Conservation (phyloP, 306 rosid species). For the Prunus mume region DNA sequence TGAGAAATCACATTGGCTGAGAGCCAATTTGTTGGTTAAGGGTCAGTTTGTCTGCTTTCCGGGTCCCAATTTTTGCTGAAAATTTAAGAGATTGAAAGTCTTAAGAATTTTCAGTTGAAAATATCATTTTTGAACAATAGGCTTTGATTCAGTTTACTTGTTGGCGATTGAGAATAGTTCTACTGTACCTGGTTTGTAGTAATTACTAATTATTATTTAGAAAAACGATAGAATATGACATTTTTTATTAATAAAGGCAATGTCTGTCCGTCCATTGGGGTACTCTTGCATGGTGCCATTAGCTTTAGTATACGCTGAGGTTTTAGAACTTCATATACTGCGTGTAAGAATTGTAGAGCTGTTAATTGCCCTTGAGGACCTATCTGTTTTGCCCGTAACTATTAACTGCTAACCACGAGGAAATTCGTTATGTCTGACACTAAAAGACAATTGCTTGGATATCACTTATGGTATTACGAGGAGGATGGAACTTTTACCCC, state of each 20-base stretch:
- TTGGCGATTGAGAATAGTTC: neutral
- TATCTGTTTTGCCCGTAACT: neutral
- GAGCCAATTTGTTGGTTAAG: neutral
- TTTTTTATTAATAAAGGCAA: neutral
- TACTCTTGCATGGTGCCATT: neutral
- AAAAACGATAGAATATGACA: neutral
- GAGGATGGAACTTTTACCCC: neutral
- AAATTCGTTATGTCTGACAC: neutral
- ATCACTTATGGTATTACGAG: neutral
- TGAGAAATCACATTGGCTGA: conserved; percentile 1
- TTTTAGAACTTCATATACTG: neutral
- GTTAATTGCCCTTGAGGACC: neutral
- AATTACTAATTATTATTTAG: neutral
- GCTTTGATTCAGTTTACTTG: neutral
- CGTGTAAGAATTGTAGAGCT: neutral
- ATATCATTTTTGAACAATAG: neutral
- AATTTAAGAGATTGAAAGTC: neutral
- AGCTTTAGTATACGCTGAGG: neutral
- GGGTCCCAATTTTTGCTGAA: neutral
- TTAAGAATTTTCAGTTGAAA: neutral
- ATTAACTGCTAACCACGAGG: neutral
- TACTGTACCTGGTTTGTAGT: neutral
- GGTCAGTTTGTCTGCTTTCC: conserved; percentile 1
- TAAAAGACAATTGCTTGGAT: neutral
- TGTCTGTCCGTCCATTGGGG: neutral